phyloP scores from a whole-genome alignment of 2,329 filamentous ascomycete species.

The Zymoseptoria crescenta region DNA sequence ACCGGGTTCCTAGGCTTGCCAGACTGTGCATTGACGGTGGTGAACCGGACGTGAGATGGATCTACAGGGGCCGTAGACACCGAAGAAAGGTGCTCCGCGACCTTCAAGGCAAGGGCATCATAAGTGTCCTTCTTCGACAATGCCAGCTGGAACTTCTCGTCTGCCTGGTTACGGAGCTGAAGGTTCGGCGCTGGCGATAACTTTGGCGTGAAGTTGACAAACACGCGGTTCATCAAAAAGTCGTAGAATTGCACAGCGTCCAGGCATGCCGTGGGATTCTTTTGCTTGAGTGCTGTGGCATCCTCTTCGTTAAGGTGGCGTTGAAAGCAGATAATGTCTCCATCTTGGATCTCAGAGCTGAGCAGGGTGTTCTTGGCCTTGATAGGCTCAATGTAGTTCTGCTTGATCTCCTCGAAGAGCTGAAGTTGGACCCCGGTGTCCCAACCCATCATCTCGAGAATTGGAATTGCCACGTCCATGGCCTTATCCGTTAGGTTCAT shows the following conservation, averaged over 20 bases:
- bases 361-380: constrained; percentile 79
- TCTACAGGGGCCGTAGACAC: constrained; percentile 47
- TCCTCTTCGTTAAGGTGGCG: constrained; percentile 44
- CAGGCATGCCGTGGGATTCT: constrained; percentile 22
- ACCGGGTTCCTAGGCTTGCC: constrained; percentile 72
- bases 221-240: constrained; percentile 76
- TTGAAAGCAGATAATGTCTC: constrained; percentile 95
- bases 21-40: constrained; percentile 68
- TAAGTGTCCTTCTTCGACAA: constrained; percentile 86
- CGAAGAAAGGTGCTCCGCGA: constrained; percentile 60
- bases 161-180: constrained; percentile 36
- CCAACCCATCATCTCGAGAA: constrained; percentile 81
- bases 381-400: constrained; percentile 90
- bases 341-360: constrained; percentile 89
- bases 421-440: constrained; percentile 59
- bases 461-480: constrained; percentile 69
- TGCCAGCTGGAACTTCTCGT: constrained; percentile 63
- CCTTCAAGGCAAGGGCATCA: constrained; percentile 75
- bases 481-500: constrained; percentile 83
- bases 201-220: constrained; percentile 67
- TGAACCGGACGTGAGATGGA: constrained; percentile 83
- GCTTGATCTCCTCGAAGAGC: constrained; percentile 96
- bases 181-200: constrained; percentile 32
- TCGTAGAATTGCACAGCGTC: constrained; percentile 63
- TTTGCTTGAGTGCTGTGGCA: constrained; percentile 19